Evolutionary conservation across 441 rosid genomes (phyloP).

Genomic region (Populus tomentosa): DNA sequence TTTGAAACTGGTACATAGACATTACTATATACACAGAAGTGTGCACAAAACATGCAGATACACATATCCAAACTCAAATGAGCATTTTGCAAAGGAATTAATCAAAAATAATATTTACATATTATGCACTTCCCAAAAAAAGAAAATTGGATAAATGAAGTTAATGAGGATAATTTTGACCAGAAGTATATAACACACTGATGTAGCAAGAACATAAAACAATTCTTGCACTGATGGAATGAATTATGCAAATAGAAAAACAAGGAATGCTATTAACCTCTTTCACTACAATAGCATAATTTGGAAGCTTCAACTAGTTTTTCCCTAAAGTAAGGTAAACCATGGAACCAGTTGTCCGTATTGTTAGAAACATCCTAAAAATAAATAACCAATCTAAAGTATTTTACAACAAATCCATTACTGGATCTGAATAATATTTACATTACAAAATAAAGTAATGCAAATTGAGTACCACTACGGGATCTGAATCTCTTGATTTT

Average conservation of each 20-base stretch:
- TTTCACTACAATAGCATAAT: not conserved
- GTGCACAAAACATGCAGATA: not conserved
- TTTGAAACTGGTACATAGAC: constrained; percentile 5
- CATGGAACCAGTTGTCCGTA: not conserved
- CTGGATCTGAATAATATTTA: too few species aligned
- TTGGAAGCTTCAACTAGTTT: not conserved
- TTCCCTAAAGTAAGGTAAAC: not conserved
- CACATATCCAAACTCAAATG: not conserved
- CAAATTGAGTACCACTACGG: constrained; percentile 79
- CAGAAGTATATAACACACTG: not conserved
- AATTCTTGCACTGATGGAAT: not conserved
- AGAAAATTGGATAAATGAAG: not conserved
- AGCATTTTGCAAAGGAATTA: not conserved
- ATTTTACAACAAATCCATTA: not conserved
- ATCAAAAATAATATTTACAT: not conserved
- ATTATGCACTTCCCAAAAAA: not conserved
- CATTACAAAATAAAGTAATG: constrained; percentile 12
- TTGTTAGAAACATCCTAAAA: not conserved
- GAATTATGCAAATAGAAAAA: not conserved
- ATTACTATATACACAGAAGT: not conserved
- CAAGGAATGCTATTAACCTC: not conserved
- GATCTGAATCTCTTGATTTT: constrained; percentile 88
- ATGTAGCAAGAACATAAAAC: not conserved
- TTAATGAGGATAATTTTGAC: not conserved
- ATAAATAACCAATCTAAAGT: not conserved